phyloP scores from a whole-genome alignment of 495 filamentous ascomycete genomes.

The Cercophora sp. region DNA sequence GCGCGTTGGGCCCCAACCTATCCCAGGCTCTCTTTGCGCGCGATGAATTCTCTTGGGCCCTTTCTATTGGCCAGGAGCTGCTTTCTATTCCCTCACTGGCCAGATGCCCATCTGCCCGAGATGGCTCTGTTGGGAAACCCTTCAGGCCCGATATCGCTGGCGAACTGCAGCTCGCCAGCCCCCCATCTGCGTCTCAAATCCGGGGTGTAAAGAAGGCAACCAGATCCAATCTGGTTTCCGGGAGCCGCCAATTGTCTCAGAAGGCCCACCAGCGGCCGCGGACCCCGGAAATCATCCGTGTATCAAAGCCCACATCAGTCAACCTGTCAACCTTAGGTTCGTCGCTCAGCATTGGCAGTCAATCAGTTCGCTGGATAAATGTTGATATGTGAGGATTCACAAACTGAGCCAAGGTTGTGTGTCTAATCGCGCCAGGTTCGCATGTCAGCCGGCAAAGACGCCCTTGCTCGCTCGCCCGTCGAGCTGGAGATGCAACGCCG shows the following conservation, averaged over 20 bases:
- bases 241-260: conserved; percentile 16
- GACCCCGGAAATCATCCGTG: background rate
- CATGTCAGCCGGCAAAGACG: too few relatives aligned
- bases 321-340: background rate
- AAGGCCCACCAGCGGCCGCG: conserved; percentile 7
- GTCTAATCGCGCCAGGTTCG: too few relatives aligned
- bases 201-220: conserved; percentile 21
- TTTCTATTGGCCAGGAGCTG: background rate
- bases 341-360: background rate
- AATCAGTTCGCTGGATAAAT: background rate
- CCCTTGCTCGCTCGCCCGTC: too few relatives aligned
- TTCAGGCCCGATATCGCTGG: conserved; percentile 22
- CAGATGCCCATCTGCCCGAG: conserved; percentile 11
- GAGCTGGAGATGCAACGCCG: too few relatives aligned
- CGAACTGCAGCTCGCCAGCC: conserved; percentile 12
- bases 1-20: conserved; percentile 19
- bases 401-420: too few relatives aligned
- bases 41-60: background rate
- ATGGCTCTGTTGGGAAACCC: conserved; percentile 6
- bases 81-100: conserved; percentile 5
- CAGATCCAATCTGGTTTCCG: conserved; percentile 20
- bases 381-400: too few relatives aligned
- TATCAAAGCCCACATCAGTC: too few relatives aligned
- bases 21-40: background rate
- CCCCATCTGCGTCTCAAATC: conserved; percentile 16